Conservation (phyloP, 495 filamentous ascomycete genomes). For the Parmelia sp. region DNA sequence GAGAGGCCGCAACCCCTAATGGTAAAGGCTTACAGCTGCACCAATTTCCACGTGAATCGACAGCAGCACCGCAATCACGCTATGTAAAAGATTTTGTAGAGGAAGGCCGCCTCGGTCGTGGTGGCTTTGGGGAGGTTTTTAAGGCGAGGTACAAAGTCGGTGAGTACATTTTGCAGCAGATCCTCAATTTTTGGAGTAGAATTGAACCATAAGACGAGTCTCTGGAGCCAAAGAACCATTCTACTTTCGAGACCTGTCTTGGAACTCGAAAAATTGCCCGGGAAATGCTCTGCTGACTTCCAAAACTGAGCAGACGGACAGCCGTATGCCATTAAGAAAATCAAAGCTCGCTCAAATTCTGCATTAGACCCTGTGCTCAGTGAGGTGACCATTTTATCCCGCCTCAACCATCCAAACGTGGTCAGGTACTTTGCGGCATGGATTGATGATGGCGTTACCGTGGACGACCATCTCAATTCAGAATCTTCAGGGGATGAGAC, state of each 20-base stretch:
- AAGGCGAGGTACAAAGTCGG: constrained; percentile 82
- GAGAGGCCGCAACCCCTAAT: constrained; percentile 1
- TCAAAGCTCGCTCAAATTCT: constrained; percentile 70
- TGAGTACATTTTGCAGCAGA: background rate
- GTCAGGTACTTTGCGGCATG: constrained; percentile 94
- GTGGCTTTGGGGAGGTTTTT: constrained; percentile 96
- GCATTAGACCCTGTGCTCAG: constrained; percentile 81
- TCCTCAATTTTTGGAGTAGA: background rate
- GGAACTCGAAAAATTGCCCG: background rate
- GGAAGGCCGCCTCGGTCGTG: constrained; percentile 79
- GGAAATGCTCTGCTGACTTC: background rate
- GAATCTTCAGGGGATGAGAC: constrained; percentile 50
- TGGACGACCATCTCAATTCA: constrained; percentile 49
- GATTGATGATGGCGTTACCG: constrained; percentile 68
- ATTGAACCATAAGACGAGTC: background rate
- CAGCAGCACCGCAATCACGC: constrained; percentile 50
- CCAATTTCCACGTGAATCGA: constrained; percentile 45
- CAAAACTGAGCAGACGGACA: constrained; percentile 53
- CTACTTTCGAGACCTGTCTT: background rate
- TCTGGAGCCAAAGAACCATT: background rate
- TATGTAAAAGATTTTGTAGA: constrained; percentile 88
- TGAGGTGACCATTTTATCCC: constrained; percentile 83
- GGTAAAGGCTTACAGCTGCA: constrained; percentile 32
- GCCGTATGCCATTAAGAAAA: constrained; percentile 95
- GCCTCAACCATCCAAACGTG: constrained; percentile 90